phyloP scores from a whole-genome alignment of 2,329 filamentous ascomycete species.

The Ophiostoma novo-ulmi region DNA sequence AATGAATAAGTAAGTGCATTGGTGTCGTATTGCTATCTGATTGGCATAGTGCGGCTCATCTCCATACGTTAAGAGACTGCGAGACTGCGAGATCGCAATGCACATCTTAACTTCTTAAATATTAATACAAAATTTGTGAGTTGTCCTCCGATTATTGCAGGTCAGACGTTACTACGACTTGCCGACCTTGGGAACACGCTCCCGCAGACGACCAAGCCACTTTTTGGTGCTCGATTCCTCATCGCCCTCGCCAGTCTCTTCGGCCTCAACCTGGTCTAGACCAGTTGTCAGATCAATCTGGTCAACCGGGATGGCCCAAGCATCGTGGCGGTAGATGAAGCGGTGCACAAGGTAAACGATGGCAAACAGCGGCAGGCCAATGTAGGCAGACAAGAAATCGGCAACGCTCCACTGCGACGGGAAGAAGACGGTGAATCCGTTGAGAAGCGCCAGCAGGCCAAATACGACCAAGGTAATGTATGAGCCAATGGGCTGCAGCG shows the following conservation, averaged over 20 bases:
- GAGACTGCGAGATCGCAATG: background rate
- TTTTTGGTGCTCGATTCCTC: background rate
- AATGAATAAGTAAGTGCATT: background rate
- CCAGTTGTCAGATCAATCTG: slow-evolving; percentile 15
- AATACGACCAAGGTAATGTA: slow-evolving; percentile 32
- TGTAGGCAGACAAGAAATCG: slow-evolving; percentile 57
- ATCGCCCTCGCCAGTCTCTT: slow-evolving; percentile 1
- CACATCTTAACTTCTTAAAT: background rate
- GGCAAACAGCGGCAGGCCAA: slow-evolving; percentile 39
- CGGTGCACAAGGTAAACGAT: slow-evolving; percentile 18
- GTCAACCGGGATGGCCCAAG: background rate
- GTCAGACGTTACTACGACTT: background rate
- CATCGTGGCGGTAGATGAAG: slow-evolving; percentile 8
- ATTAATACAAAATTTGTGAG: background rate
- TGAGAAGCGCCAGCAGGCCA: slow-evolving; percentile 18
- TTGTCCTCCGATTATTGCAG: background rate
- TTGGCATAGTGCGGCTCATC: background rate
- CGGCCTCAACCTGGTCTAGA: slow-evolving; percentile 10
- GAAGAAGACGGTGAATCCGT: slow-evolving; percentile 37
- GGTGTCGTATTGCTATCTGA: background rate
- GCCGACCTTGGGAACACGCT: background rate
- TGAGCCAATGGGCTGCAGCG: slow-evolving; percentile 36
- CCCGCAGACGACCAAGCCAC: background rate
- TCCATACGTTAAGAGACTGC: background rate
- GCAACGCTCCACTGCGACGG: slow-evolving; percentile 47